Evolutionary conservation across 306 rosid genomes (phyloP), one percentile per base, ranked within the genome.

Genomic region (Dryas alaskensis): DNA sequence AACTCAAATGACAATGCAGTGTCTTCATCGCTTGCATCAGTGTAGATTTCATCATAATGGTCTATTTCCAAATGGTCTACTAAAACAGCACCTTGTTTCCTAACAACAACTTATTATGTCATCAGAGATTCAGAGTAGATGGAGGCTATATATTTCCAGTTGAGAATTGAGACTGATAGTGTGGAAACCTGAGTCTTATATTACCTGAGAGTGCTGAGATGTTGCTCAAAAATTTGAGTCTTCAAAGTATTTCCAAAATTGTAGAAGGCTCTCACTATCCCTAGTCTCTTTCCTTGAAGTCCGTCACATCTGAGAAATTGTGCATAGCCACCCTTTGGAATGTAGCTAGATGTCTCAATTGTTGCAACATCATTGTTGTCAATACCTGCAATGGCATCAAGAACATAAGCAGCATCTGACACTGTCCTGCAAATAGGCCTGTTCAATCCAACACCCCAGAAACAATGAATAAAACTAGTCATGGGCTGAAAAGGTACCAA

Each of bases 351-450:
- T 11, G 89, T 85, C 66, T 77, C 75, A 50, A 48, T 55, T 60
- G 92, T 89, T 54, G 93, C 89, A 52, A n/a, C 40, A 39, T 79
- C 85, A 22, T 9, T 75, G 75, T 87, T 92, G 46, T 90, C 92
- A 63, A 80, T 80, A 46, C 96, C 98, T 62, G 76, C 89, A 66
- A 87, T 92, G 14, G 73, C 88, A 57, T 90, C 94, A 53, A 92
- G 91, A 73, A 88, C 90, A 77, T 81, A 80, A 55, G 86, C 91
- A 37, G 89, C 92, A 80, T 92, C 98, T 6, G 91, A 85, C 44
- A 90, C 94, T 11, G 89, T 88, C 73, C 93, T 89, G 51, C 93
- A 77, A 72, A 92, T 82, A 31, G 97, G 92, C 76, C 96, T 90
- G 84, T 52, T 14, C 27, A 3, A 43, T 44, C 58, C 70, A 19